Base-by-base conservation (phyloP, 176 grass and related monocot species). In the Rhynchospora tenuis region DNA sequence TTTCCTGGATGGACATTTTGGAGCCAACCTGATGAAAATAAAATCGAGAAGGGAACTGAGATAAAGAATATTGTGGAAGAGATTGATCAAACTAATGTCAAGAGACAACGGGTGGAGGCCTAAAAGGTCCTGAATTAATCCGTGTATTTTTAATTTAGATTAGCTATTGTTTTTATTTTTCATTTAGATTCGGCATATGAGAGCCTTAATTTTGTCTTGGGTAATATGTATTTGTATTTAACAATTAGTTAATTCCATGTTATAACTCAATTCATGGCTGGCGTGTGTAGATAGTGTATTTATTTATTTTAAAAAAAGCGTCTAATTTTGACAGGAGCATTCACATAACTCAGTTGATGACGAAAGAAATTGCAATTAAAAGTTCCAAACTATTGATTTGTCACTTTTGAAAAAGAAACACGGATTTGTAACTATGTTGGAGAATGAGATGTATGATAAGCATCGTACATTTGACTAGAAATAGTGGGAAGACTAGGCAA, bases 1-100 rank as follows among this genome's bases (percentile, higher is more conserved):
- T 98, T 98, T 84, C 91, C 96, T 60, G 93, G 93, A 84, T 98
- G 93, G 96, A 90, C 82, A 64, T 93, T 92, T 10, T 76, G 68
- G 52, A 64, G 68, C 64, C 67, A 79, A 23, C 52, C 17, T 5
- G 86, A 82, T n/a, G 38, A 59, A 81, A 86, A 43, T 31, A 59
- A 45, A 79, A 8, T 76, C 45, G 81, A 87, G 78, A 43, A 58
- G 83, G 81, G 29, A 60, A 88, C 83, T 64, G 81, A 22, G 31
- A 12, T 50, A 9, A 77, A 52, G 11, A 20, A 20, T 38, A 80
- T 6, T 0, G 63, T 64, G 11, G 88, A 86, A 68, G 66, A 76
- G 57, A 72, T 69, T 51, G 73, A 85, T 51, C 58, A 28, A 58
- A 22, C 83, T 55, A 66, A 20, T 19, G 72, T 78, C 7, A 93